These are phyloP conservation scores for Sporothrix schenckii DNA, from an alignment of 2,329 filamentous ascomycete species.

Conservation along the genomic window DNA sequence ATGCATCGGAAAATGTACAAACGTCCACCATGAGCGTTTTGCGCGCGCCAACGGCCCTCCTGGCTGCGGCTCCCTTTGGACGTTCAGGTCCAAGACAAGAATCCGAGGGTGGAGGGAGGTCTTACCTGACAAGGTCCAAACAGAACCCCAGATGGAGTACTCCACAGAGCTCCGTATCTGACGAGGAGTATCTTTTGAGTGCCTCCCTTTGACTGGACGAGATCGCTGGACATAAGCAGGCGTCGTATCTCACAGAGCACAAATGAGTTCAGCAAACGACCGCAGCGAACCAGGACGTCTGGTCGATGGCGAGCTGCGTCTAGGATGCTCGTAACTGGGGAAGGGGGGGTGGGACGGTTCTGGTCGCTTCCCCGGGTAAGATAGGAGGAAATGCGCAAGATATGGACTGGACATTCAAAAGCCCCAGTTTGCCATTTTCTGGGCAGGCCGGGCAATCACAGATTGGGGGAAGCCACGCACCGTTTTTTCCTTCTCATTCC, in stretches of 20 bases:
- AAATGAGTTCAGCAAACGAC: constrained; percentile 9
- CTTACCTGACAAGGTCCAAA: not conserved
- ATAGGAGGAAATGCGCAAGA: constrained; percentile 5
- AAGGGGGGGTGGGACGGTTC: not conserved
- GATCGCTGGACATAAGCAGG: not conserved
- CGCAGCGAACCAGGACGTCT: not conserved
- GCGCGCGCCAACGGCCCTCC: constrained; percentile 2
- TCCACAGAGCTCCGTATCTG: constrained; percentile 10
- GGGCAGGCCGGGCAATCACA: constrained; percentile 11
- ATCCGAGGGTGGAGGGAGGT: not conserved
- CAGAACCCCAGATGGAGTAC: constrained; percentile 20
- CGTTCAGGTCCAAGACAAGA: constrained; percentile 5
- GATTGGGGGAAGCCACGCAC: not conserved
- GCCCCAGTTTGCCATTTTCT: constrained; percentile 20
- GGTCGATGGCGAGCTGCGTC: not conserved
- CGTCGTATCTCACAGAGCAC: not conserved
- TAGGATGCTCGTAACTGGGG: not conserved
- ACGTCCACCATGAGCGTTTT: not conserved
- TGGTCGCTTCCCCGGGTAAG: constrained; percentile 21
- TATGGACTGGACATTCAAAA: not conserved
- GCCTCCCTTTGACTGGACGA: not conserved
- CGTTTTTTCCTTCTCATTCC: not conserved
- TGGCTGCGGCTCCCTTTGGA: not conserved
- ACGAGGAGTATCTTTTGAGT: not conserved
- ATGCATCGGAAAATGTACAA: not conserved